A percentile compares a stretch with the other conserved stretches of the same genome.
Evolutionary conservation across 805 yeast species (phyloP).

Genomic region (Candida sithepensis): DNA sequence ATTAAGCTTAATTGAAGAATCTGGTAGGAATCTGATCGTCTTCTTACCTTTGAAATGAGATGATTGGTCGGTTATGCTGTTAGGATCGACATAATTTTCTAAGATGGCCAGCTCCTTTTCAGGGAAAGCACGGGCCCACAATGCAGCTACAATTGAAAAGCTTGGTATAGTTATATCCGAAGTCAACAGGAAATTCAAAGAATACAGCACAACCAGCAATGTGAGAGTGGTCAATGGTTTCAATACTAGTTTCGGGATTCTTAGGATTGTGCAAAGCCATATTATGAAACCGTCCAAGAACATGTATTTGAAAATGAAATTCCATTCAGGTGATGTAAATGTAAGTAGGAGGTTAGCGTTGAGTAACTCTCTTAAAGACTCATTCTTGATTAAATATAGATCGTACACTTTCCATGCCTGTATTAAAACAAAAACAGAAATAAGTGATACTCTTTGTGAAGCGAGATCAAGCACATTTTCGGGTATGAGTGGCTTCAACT

Average conservation of each 20-base stretch:
- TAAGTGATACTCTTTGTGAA: slow-evolving; percentile 66
- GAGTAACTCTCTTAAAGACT: slow-evolving; percentile 21
- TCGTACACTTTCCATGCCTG: slow-evolving; percentile 87
- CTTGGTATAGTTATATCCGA: slow-evolving; percentile 48
- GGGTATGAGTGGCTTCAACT: slow-evolving; percentile 50
- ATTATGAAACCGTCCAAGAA: slow-evolving; percentile 69
- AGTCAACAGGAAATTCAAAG: slow-evolving; percentile 51
- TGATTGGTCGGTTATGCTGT: slow-evolving; percentile 40
- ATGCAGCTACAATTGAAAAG: slow-evolving; percentile 17
- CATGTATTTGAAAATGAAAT: slow-evolving; percentile 67
- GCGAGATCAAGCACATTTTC: slow-evolving; percentile 64
- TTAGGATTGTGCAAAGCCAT: slow-evolving; percentile 67
- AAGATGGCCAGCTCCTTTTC: slow-evolving; percentile 31
- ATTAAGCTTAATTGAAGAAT: slow-evolving; percentile 79
- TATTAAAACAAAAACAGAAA: slow-evolving; percentile 66
- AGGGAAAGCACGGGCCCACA: slow-evolving; percentile 20
- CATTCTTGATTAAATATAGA: slow-evolving; percentile 53
- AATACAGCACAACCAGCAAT: slow-evolving; percentile 44
- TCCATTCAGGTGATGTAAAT: slow-evolving; percentile 45
- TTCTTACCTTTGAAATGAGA: slow-evolving; percentile 81
- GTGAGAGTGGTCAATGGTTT: slow-evolving; percentile 50
- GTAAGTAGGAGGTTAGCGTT: slow-evolving; percentile 26
- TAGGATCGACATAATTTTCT: slow-evolving; percentile 33
- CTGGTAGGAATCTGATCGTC: slow-evolving; percentile 85
- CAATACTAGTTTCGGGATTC: slow-evolving; percentile 71